These are phyloP conservation scores for cucumber (Cucumis sativus) DNA, from an alignment of 306 rosid species.

Conservation along the genomic window Cucumber_9930_V3 NC_026655.2:23274501-23275000, in stretches of 20 bases:
- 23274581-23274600: slow-evolving; percentile 93
- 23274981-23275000: slow-evolving; percentile 70
- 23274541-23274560: slow-evolving; percentile 81
- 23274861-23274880: slow-evolving; percentile 76
- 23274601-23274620: slow-evolving; percentile 46
- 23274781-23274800: slow-evolving; percentile 54
- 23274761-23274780: slow-evolving; percentile 72
- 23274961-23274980: slow-evolving; percentile 44
- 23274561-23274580: slow-evolving; percentile 72
- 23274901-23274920: slow-evolving; percentile 70
- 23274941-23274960: slow-evolving; percentile 46
- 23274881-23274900: slow-evolving; percentile 83
- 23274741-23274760: slow-evolving; percentile 67
- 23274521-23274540: slow-evolving; percentile 47
- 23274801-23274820: slow-evolving; percentile 74
- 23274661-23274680: slow-evolving; percentile 92
- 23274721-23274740: slow-evolving; percentile 36
- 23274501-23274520: slow-evolving; percentile 43
- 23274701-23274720: slow-evolving; percentile 27
- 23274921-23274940: slow-evolving; percentile 72
- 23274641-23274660: slow-evolving; percentile 89
- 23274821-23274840: slow-evolving; percentile 68
- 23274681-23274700: slow-evolving; percentile 33
- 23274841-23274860: slow-evolving; percentile 99
- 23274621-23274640: slow-evolving; percentile 27